These are phyloP conservation scores for Juncus inflexus DNA, from an alignment of 176 grass and related monocot species.

Conservation along the genomic window DNA sequence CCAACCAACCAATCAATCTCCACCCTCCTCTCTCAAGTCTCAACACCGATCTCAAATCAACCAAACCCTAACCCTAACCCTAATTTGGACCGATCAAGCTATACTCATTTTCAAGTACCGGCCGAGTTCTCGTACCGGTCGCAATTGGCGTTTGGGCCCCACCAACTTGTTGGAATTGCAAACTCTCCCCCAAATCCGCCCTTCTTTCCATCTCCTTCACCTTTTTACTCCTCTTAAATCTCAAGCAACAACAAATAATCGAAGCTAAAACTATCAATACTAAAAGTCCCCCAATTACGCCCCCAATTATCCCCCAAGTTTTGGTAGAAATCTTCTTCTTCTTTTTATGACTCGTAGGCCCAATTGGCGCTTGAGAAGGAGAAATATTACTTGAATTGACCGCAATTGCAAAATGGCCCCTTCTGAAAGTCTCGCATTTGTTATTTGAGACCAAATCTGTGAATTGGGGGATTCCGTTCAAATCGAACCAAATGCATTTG, in stretches of 20 bases:
- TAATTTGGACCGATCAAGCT: slow-evolving; percentile 25
- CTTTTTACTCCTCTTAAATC: slow-evolving; percentile 41
- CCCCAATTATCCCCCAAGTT: slow-evolving; percentile 62
- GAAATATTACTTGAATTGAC: slow-evolving; percentile 53
- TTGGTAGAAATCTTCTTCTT: slow-evolving; percentile 43
- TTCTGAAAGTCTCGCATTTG: slow-evolving; percentile 38
- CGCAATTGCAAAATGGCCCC: slow-evolving; percentile 84
- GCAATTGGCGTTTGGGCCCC: slow-evolving; percentile 59
- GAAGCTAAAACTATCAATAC: slow-evolving; percentile 45
- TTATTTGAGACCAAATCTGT: slow-evolving; percentile 37
- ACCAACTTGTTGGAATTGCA: slow-evolving; percentile 69
- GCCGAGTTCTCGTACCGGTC: slow-evolving; percentile 48
- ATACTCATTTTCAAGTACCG: slow-evolving; percentile 76
- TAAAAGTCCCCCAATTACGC: slow-evolving; percentile 34
- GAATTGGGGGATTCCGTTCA: slow-evolving; percentile 53
- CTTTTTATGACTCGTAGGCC: slow-evolving; percentile 10
- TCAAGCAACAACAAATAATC: slow-evolving; percentile 37
- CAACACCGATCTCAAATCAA: neutral
- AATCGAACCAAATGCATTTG: slow-evolving; percentile 62
- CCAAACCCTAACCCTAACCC: neutral
- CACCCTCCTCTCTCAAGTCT: slow-evolving; percentile 19
- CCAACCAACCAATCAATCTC: slow-evolving; percentile 24
- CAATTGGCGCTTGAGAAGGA: slow-evolving; percentile 41
- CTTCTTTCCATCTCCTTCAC: slow-evolving; percentile 58
- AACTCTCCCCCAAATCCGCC: slow-evolving; percentile 52